Evolutionary conservation across 345 rosid species (phyloP), one percentile per base, ranked within the genome.

Genomic region (Chamaenerion angustifolium): DNA sequence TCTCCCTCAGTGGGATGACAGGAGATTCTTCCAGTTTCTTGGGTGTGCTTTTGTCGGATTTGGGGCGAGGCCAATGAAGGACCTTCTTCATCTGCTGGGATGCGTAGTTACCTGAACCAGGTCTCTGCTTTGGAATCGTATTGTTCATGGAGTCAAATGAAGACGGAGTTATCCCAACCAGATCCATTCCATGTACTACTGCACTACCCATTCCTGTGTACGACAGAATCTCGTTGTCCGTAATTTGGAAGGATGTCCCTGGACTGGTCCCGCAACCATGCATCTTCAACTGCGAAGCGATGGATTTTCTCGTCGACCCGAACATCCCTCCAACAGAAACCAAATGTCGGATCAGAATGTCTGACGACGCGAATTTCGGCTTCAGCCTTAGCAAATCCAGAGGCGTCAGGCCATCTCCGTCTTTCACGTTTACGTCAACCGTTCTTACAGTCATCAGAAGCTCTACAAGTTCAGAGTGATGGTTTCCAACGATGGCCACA

Each of bases 321-420:
- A 83, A 75, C 49, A 83, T 75, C 31, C 85, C 98, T 16, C 98
- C 95, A 0, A 85, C 95, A 11, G 95, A 90, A 57, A 86, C 75
- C 71, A 90, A 48, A 37, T 78, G 81, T 61, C 92, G 64, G n/a
- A 83, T 79, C 17, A 86, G 64, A 44, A 81, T 75, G 64, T 90
- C 92, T 0, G 88, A 90, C 1, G 94, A 77, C 1, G 80, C 81
- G 64, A 85, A 77, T 10, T 55, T 66, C 6, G 95, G 94, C 45
- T 76, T 63, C 54, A 76, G 92, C 64, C 70, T 78, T 40, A 90
- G 86, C 3, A 90, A 76, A 76, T 90, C 95, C 11, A 90, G 95
- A 0, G 94, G 81, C 43, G 95, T 90, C 95, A 90, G 63, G 53
- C 92, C 92, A 57, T 81, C 68, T 40, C 59, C 67, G 63, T 86